Evolutionary conservation across 2,329 filamentous ascomycete genomes (phyloP).

Genomic region (Hypoxylon sp.): DNA sequence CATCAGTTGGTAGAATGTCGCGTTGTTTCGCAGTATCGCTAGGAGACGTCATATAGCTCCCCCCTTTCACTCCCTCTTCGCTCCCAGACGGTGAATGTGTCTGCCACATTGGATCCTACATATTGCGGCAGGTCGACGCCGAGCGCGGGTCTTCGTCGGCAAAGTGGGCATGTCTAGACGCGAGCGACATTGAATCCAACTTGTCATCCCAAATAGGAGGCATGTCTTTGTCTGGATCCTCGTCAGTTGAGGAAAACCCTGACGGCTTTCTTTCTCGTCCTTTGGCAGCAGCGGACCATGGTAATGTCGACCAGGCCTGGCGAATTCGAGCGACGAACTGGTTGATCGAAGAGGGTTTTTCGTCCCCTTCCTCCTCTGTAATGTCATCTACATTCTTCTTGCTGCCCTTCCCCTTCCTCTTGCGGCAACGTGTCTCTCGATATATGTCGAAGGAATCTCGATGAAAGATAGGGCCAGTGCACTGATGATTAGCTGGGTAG

Average conservation of each 20-base stretch:
- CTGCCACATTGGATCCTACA: background rate
- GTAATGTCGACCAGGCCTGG: constrained; percentile 1
- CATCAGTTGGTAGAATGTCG: background rate
- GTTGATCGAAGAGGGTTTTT: constrained; percentile 1
- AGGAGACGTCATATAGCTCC: background rate
- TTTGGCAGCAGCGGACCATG: constrained; percentile 7
- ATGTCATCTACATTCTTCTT: background rate
- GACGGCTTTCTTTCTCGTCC: constrained; percentile 10
- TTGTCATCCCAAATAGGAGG: background rate
- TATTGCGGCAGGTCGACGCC: background rate
- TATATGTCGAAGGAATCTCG: constrained; percentile 39
- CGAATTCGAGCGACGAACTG: constrained; percentile 17
- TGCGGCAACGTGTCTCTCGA: constrained; percentile 21
- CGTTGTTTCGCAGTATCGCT: background rate
- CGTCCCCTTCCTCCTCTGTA: background rate
- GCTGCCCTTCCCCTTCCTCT: background rate
- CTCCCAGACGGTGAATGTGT: background rate
- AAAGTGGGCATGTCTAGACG: constrained; percentile 13
- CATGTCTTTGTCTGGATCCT: background rate
- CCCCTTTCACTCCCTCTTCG: background rate
- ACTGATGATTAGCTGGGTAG: background rate
- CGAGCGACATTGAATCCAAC: constrained; percentile 8
- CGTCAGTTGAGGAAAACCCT: background rate
- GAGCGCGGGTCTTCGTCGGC: constrained; percentile 6
- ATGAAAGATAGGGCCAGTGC: constrained; percentile 14